Percentiles rank a stretch among this genome's conserved stretches.
These are phyloP conservation scores for Tetratostichococcus sp. DNA, from an alignment of 139 green algal genomes.

Conservation along the genomic window DNA sequence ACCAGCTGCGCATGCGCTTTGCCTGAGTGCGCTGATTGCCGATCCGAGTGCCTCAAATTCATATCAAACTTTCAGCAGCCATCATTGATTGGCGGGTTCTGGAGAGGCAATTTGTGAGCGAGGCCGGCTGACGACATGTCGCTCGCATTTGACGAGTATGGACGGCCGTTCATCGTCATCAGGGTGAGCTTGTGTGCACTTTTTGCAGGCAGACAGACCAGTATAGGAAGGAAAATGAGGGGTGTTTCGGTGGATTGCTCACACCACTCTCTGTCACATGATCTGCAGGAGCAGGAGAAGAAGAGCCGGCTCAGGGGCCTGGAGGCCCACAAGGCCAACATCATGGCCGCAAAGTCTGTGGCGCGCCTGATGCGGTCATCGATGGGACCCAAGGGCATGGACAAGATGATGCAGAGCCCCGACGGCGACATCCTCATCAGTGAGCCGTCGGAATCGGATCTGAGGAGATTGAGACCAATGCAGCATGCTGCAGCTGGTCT, in stretches of 20 bases:
- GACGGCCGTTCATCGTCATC: constrained; percentile 95
- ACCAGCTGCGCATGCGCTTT: too few relatives aligned
- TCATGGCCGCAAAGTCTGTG: constrained; percentile 91
- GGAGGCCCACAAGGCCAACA: constrained; percentile 95
- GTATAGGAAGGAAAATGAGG: too few relatives aligned
- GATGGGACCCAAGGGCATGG: constrained; percentile 95
- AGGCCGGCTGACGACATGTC: constrained; percentile 52
- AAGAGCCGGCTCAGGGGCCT: constrained; percentile 84
- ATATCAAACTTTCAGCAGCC: too few relatives aligned
- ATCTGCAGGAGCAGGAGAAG: constrained; percentile 83
- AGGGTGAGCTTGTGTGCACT: constrained; percentile 53
- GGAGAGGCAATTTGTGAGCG: not conserved
- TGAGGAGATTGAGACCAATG: too few relatives aligned
- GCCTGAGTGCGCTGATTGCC: too few relatives aligned
- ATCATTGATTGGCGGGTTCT: too few relatives aligned
- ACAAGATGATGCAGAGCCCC: constrained; percentile 97
- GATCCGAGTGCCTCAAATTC: too few relatives aligned
- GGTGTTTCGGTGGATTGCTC: too few relatives aligned
- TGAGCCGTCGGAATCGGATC: too few relatives aligned
- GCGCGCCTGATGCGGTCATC: constrained; percentile 78
- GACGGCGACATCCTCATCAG: constrained; percentile 98
- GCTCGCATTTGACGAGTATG: constrained; percentile 97
- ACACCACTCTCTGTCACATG: too few relatives aligned
- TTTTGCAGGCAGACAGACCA: too few relatives aligned
- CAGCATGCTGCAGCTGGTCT: too few relatives aligned